Evolutionary conservation across 257 asterid genomes (phyloP), one percentile per base, ranked within the genome.

Genomic region (Nicotiana undulata): DNA sequence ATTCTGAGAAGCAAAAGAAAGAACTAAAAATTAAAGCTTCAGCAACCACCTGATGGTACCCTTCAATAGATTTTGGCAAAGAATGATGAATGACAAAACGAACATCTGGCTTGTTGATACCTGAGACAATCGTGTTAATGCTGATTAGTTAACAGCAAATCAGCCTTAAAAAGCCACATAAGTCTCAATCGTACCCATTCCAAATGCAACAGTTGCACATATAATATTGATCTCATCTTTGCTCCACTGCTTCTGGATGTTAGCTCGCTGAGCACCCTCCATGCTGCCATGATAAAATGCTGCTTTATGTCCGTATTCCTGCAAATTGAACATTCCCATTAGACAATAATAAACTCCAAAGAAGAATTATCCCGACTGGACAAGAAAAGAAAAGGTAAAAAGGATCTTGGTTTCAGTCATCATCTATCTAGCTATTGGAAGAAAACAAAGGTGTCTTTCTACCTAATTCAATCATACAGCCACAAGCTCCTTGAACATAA

Each of bases 11-110:
- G 63, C 60, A 85, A 82, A 79, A 80, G 58, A 49, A 18, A 61
- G 83, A 82, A 34, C 20, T 40, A 44, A 60, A 77, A 79, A 83
- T 80, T 84, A 70, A 81, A 28, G 44, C 67, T 46, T 75, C 56
- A 70, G 52, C 63, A 70, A 82, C 46, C 78, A 94, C 99, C 94
- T 96, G 99, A 86, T 94, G 98, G 88, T 96, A 96, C 68, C 98
- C 98, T 89, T 96, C 99, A 83, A 96, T 92, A 70, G 99, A 96
- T 84, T 96, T 96, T 68, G 99, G 99, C 88, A 96, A 93, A 75
- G 99, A 96, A 87, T 96, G 99, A 85, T 94, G 99, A 86, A 96
- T 92, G 86, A 96, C 99, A 89, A 92, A 96, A 80, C 99, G 97
- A 84, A 96, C 99, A 88, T 96, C 97, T 28, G 99, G 99, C 90